These are phyloP conservation scores for Coniophora puteana DNA, from an alignment of 1,284 basidiomycete genomes.

Conservation along the genomic window DNA sequence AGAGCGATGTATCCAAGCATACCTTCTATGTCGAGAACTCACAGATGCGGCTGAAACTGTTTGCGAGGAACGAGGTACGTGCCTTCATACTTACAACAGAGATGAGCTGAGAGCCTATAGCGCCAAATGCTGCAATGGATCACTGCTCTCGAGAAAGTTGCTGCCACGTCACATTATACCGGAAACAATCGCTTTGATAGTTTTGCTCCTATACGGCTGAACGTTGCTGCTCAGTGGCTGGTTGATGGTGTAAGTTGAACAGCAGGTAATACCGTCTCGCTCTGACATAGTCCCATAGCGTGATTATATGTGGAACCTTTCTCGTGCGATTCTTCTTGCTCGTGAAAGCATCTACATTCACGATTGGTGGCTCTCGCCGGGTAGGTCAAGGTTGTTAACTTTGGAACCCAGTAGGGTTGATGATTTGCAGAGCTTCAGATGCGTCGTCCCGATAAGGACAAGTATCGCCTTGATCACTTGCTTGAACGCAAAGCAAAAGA, in stretches of 20 bases:
- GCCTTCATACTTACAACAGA: not conserved
- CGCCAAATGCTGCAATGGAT: constrained; percentile 99
- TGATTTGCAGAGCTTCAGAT: constrained; percentile 69
- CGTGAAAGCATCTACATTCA: constrained; percentile 91
- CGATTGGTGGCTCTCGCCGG: constrained; percentile 93
- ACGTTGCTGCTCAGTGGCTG: constrained; percentile 96
- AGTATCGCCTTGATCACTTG: constrained; percentile 86
- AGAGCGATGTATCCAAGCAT: constrained; percentile 81
- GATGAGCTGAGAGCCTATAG: constrained; percentile 31
- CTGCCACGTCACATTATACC: constrained; percentile 76
- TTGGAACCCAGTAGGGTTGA: constrained; percentile 6
- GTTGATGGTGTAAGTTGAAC: constrained; percentile 83
- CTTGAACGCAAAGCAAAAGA: constrained; percentile 92
- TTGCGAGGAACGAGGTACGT: constrained; percentile 81
- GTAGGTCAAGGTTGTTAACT: constrained; percentile 34
- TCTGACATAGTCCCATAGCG: constrained; percentile 44
- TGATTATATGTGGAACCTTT: constrained; percentile 98
- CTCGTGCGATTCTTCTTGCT: constrained; percentile 88
- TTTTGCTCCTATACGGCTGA: constrained; percentile 91
- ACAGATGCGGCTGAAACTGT: constrained; percentile 86
- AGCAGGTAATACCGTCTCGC: not conserved
- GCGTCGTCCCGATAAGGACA: constrained; percentile 79
- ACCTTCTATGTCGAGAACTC: constrained; percentile 94
- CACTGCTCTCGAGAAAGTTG: constrained; percentile 84
- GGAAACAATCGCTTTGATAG: constrained; percentile 87